Conservation (phyloP, 1,139 yeast species). For the Pichia sp. region DNA sequence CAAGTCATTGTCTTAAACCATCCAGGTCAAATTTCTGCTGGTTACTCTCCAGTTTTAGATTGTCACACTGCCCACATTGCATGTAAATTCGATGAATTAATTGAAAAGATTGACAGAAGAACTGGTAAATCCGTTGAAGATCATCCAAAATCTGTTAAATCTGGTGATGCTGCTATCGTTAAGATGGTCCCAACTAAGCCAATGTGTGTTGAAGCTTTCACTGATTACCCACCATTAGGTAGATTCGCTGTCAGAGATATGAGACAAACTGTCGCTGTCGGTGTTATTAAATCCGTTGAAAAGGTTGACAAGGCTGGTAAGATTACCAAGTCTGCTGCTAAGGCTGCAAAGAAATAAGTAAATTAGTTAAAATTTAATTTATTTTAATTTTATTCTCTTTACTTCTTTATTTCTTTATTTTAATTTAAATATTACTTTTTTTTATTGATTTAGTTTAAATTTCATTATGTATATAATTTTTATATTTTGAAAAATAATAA, state of each 20-base stretch:
- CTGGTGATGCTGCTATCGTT: conserved; percentile 91
- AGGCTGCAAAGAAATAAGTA: conserved; percentile 94
- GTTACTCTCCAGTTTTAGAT: no score
- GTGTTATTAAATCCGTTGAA: conserved; percentile 98
- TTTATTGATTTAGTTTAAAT: neutral
- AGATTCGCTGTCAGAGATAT: conserved; percentile 99
- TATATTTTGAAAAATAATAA: neutral
- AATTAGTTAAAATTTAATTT: conserved; percentile 2
- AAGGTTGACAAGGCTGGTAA: conserved; percentile 88
- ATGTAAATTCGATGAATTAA: no score
- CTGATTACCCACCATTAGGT: conserved; percentile 98
- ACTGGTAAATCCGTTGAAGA: conserved; percentile 85
- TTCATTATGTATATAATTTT: neutral
- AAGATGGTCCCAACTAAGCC: conserved; percentile 92
- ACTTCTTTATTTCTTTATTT: neutral
- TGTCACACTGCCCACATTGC: no score
- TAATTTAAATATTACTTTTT: neutral
- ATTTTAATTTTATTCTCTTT: neutral
- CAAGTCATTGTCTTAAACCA: no score
- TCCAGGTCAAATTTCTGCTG: no score
- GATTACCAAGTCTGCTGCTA: conserved; percentile 99
- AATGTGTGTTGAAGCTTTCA: conserved; percentile 96
- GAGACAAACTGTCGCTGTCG: conserved; percentile 99
- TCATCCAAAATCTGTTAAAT: conserved; percentile 79
- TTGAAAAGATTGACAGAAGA: conserved; percentile 67